Evolutionary conservation across 495 filamentous ascomycete genomes (phyloP), one percentile per base, ranked within the genome.

Genomic region (Penicillium taxi): DNA sequence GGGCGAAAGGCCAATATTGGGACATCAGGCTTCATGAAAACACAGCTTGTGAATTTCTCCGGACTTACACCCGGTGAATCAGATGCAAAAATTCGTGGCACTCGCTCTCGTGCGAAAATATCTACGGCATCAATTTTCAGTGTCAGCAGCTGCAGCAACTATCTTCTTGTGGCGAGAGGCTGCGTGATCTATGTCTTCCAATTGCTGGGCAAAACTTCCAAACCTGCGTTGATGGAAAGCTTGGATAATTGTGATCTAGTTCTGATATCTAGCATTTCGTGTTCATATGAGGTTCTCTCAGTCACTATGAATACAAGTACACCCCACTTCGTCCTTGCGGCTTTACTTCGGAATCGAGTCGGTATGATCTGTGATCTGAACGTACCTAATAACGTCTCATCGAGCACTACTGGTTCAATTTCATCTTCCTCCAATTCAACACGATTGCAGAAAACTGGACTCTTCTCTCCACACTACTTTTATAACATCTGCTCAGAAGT

Each of bases 301-400:
- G 70, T 80, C 24, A 73, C 73, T 30, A 78, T 86, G 62, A 80
- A 86, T 53, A 77, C 77, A 2, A 75, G 68, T 15, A 66, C 59
- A 5, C 42, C 70, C 6, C 66, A 64, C 37, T 71, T 77, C 29
- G 68, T 75, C 9, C 52, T 86, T 37, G 82, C 78, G 18, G 74
- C 74, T 24, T 60, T 86, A 12, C 47, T 85, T 8, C 66, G 72
- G 23, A 77, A 73, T 14, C 72, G 82, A 7, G 63, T 77, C 43
- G 81, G 79, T 7, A 62, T 84, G 47, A 66, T 84, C 11, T 77
- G 73, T 39, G 75, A 84, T 33, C 51, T 82, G 13, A 52, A 54
- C 14, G 20, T 44, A 16, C 16, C 29, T 6, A 14, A 32, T 14
- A 4, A n/a, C n/a, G n/a, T n/a, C n/a, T 9, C 13, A 29, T 24